A percentile compares a stretch with the other conserved stretches of the same genome.
Conservation (phyloP, 2,329 filamentous ascomycete genomes). For the Neofusicoccum umdonicola region DNA sequence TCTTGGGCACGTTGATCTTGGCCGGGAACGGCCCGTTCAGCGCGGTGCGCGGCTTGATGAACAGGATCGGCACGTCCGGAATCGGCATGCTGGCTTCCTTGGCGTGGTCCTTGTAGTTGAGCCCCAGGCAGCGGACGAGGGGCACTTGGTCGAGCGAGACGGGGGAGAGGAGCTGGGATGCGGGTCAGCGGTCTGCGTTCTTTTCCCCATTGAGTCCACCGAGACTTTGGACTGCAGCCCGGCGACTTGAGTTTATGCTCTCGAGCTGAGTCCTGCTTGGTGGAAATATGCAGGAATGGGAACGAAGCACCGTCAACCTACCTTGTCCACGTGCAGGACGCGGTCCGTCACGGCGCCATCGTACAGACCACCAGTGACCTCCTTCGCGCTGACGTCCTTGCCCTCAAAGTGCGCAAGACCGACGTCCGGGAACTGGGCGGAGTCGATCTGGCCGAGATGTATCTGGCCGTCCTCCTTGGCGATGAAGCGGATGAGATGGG, state of each 20-base stretch:
- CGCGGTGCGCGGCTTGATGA: conserved; percentile 49
- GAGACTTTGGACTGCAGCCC: no score
- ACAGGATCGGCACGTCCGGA: conserved; percentile 66
- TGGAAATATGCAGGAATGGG: no score
- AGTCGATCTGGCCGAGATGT: conserved; percentile 41
- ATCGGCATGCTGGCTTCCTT: conserved; percentile 59
- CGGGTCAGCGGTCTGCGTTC: background rate
- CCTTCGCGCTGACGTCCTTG: conserved; percentile 33
- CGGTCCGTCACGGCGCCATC: conserved; percentile 35
- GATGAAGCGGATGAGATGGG: conserved; percentile 43
- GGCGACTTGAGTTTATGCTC: no score
- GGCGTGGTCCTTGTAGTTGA: conserved; percentile 44
- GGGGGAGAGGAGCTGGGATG: conserved; percentile 30
- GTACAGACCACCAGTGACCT: conserved; percentile 37
- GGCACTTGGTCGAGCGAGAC: conserved; percentile 36
- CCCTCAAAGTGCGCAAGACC: conserved; percentile 34
- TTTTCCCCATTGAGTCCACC: no score
- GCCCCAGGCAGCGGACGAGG: conserved; percentile 46
- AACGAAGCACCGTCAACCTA: conserved; percentile 7
- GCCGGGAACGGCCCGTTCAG: conserved; percentile 39
- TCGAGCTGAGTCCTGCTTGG: no score
- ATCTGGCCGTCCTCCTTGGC: conserved; percentile 42
- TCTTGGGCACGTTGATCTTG: conserved; percentile 48
- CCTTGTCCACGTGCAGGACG: conserved; percentile 27
- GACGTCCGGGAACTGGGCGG: conserved; percentile 33